Base-by-base conservation (phyloP, 805 yeast genomes). In the Kregervanrija fluxuum region DNA sequence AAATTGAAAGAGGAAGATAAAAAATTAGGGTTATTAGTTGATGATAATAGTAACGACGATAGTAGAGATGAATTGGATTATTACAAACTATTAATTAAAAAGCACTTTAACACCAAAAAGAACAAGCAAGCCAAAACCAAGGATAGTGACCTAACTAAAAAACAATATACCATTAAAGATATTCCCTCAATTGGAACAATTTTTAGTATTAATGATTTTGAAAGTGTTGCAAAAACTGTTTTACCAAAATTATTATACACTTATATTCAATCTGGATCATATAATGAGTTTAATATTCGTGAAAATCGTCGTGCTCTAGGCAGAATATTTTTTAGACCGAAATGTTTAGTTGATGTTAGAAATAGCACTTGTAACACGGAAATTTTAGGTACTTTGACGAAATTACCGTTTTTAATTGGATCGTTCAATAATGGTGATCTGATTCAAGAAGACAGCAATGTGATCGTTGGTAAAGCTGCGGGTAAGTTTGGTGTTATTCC, bases 381-480 rank as follows among this genome's bases (percentile, higher is more conserved):
- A 5, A 75, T 89, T 74, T 66, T 89, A 28, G 95, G 95, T 11
- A 57, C 73, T 17, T 64, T 69, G 33, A 66, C 75, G 4, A 68
- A 74, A 13, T 82, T 79, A 5, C 97, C 98, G 5, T 86, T 90
- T 61, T 90, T 87, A 57, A 77, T 83, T 45, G 76, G 93, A n/a
- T 95, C 96, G 0, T 85, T 96, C 14, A 95, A 96, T 0, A 74
- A 89, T 40, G 95, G 95, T 30, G 80, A 79, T 52, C 69, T 90
- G 51, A 95, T 95, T 4, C 90, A 89, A 58, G 82, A 82, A 2
- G 93, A 85, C 34, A 96, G 95, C 40, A 96, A 90, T 61, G 74
- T 71, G 44, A 82, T 81, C n/a, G 71, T 90, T 45, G 82, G 95
- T 2, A 68, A 79, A 52, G 85, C 85, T 5, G 84, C 91, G 10